These are phyloP conservation scores for Aspergillus ochraceoroseus DNA, from an alignment of 2,329 filamentous ascomycete genomes.

Conservation along the genomic window DNA sequence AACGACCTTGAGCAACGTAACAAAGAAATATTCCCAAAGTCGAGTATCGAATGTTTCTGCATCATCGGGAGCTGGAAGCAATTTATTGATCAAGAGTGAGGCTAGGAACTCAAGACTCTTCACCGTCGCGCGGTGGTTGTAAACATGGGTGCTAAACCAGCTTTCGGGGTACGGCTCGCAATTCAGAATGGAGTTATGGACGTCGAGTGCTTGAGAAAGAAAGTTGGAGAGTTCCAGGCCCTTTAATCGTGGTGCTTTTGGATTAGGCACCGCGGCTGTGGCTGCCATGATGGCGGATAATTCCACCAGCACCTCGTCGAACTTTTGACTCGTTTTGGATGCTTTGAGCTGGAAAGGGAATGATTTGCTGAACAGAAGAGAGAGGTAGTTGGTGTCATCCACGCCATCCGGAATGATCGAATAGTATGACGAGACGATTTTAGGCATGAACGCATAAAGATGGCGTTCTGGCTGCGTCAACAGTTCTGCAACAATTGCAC, in stretches of 20 bases:
- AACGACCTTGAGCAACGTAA: slow-evolving; percentile 79
- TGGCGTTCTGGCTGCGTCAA: slow-evolving; percentile 71
- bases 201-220: slow-evolving; percentile 71
- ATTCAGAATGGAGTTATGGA: slow-evolving; percentile 82
- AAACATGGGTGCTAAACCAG: slow-evolving; percentile 92
- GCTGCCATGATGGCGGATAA: slow-evolving; percentile 82
- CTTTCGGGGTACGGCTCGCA: slow-evolving; percentile 82
- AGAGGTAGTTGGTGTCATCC: slow-evolving; percentile 58
- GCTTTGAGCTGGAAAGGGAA: slow-evolving; percentile 81
- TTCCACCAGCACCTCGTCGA: slow-evolving; percentile 85
- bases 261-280: slow-evolving; percentile 66
- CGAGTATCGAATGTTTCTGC: slow-evolving; percentile 89
- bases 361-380: slow-evolving; percentile 79
- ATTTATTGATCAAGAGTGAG: slow-evolving; percentile 71
- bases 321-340: slow-evolving; percentile 57
- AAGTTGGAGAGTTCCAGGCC: slow-evolving; percentile 70
- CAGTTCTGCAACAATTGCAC: slow-evolving; percentile 84
- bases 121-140: slow-evolving; percentile 86
- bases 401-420: slow-evolving; percentile 65
- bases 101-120: slow-evolving; percentile 77
- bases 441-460: slow-evolving; percentile 83
- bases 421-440: slow-evolving; percentile 83
- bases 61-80: slow-evolving; percentile 83
- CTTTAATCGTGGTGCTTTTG: slow-evolving; percentile 71
- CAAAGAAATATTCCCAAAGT: slow-evolving; percentile 90